Percentiles rank a stretch among this genome's conserved stretches.
Conservation (phyloP, 2,329 filamentous ascomycete genomes). For the Nannizzia gypsea region DNA sequence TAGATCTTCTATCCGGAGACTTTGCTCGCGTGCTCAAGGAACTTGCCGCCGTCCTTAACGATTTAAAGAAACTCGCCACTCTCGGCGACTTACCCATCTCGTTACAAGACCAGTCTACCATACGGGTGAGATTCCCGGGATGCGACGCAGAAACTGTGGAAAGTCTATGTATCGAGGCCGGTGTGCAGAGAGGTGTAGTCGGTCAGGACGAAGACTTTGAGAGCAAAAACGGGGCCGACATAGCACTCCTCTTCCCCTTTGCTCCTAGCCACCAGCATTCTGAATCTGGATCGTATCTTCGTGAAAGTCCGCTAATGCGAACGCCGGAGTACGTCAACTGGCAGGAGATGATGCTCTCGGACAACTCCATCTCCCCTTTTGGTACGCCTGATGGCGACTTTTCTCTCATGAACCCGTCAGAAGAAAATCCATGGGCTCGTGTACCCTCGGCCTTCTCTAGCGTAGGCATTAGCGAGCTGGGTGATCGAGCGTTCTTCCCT, state of each 20-base stretch:
- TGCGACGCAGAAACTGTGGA: slow-evolving; percentile 77
- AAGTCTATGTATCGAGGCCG: slow-evolving; percentile 71
- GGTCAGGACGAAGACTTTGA: slow-evolving; percentile 70
- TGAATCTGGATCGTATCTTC: slow-evolving; percentile 19
- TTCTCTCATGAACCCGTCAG: slow-evolving; percentile 34
- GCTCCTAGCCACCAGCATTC: slow-evolving; percentile 50
- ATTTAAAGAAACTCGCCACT: slow-evolving; percentile 63
- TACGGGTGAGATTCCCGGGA: slow-evolving; percentile 81
- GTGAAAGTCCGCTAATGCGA: slow-evolving; percentile 22
- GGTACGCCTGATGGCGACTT: slow-evolving; percentile 23
- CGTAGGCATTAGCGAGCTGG: slow-evolving; percentile 43
- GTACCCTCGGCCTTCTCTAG: slow-evolving; percentile 45
- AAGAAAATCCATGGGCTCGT: slow-evolving; percentile 43
- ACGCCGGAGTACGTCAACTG: slow-evolving; percentile 40
- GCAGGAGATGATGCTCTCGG: slow-evolving; percentile 41
- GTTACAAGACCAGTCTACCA: slow-evolving; percentile 52
- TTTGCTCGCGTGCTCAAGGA: slow-evolving; percentile 81
- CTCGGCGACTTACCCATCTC: slow-evolving; percentile 76
- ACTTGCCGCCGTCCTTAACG: slow-evolving; percentile 63
- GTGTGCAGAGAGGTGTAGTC: slow-evolving; percentile 67
- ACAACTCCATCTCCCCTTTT: slow-evolving; percentile 22
- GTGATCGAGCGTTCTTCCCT: slow-evolving; percentile 30
- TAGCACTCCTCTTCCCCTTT: slow-evolving; percentile 77
- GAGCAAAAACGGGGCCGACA: slow-evolving; percentile 50
- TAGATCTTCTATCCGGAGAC: slow-evolving; percentile 75